Percentiles rank a stretch among this genome's conserved stretches.
Evolutionary conservation across 2,329 filamentous ascomycete genomes (phyloP).

Genomic region (Fonsecaea pugnacius): DNA sequence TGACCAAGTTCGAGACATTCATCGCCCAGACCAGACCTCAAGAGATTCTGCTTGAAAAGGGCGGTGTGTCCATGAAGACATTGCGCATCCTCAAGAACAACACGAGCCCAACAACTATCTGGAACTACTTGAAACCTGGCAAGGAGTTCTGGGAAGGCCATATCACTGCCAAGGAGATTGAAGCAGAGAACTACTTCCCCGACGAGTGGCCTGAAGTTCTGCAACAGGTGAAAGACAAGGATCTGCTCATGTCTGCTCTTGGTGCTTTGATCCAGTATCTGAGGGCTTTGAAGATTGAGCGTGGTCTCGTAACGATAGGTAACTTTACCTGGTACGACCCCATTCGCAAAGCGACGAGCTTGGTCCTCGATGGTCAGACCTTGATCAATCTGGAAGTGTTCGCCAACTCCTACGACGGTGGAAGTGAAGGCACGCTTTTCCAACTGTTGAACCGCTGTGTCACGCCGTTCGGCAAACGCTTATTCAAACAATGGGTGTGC

Average conservation of each 20-base stretch:
- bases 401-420: constrained; percentile 86
- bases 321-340: constrained; percentile 93
- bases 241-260: constrained; percentile 85
- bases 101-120: constrained; percentile 87
- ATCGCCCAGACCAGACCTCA: constrained; percentile 88
- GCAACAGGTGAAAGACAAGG: constrained; percentile 73
- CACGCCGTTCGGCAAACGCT: constrained; percentile 93
- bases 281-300: constrained; percentile 82
- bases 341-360: constrained; percentile 83
- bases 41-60: constrained; percentile 88
- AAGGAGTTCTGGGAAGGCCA: constrained; percentile 93
- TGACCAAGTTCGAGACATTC: constrained; percentile 97
- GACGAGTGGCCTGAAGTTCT: constrained; percentile 80
- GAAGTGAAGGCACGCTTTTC: constrained; percentile 84
- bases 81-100: constrained; percentile 95
- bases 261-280: constrained; percentile 89
- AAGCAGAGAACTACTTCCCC: constrained; percentile 77
- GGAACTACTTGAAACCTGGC: constrained; percentile 86
- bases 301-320: constrained; percentile 81
- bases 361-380: constrained; percentile 93
- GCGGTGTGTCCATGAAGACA: constrained; percentile 81
- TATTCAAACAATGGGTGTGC: constrained; percentile 96
- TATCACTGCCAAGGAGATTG: constrained; percentile 77
- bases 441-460: constrained; percentile 89
- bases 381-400: constrained; percentile 98